A percentile compares a stretch with the other conserved stretches of the same genome.
Conservation (phyloP, 2,329 filamentous ascomycete genomes). For the Sporothrix brunneoviolacea region DNA sequence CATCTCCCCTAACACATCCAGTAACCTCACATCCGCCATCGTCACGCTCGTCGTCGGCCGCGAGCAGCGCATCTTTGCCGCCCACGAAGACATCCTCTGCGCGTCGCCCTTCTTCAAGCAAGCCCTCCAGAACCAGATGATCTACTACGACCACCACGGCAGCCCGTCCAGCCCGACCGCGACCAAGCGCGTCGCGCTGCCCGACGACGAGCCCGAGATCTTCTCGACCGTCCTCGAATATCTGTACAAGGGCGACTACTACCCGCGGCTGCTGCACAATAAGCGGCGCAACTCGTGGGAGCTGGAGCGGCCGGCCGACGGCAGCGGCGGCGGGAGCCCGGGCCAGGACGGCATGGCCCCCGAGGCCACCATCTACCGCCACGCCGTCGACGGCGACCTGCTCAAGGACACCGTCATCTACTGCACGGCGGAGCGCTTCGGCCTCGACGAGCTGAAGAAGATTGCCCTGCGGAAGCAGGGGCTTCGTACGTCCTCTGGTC, state of each 20-base stretch:
- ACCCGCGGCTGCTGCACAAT: slow-evolving; percentile 74
- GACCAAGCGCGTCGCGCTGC: slow-evolving; percentile 66
- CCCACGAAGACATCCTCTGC: slow-evolving; percentile 78
- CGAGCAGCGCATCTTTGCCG: slow-evolving; percentile 81
- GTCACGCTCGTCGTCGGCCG: slow-evolving; percentile 75
- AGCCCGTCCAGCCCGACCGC: neutral
- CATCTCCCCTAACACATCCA: slow-evolving; percentile 23
- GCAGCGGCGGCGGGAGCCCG: slow-evolving; percentile 40
- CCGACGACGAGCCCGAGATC: slow-evolving; percentile 82
- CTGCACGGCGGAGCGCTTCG: slow-evolving; percentile 80
- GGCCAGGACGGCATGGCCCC: slow-evolving; percentile 24
- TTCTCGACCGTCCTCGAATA: slow-evolving; percentile 88
- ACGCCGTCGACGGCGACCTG: slow-evolving; percentile 57
- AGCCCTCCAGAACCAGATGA: slow-evolving; percentile 56
- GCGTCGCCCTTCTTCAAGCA: slow-evolving; percentile 72
- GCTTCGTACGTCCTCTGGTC: slow-evolving; percentile 48
- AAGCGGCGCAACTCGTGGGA: slow-evolving; percentile 75
- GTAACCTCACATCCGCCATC: slow-evolving; percentile 58
- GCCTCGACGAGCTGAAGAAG: slow-evolving; percentile 75
- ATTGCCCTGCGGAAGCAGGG: slow-evolving; percentile 84
- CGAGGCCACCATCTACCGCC: slow-evolving; percentile 64
- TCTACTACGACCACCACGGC: slow-evolving; percentile 23
- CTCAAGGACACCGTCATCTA: slow-evolving; percentile 89
- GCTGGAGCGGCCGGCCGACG: slow-evolving; percentile 55
- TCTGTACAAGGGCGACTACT: slow-evolving; percentile 92